Evolutionary conservation across 345 rosid species (phyloP).

Genomic region (Boechera retrofracta): DNA sequence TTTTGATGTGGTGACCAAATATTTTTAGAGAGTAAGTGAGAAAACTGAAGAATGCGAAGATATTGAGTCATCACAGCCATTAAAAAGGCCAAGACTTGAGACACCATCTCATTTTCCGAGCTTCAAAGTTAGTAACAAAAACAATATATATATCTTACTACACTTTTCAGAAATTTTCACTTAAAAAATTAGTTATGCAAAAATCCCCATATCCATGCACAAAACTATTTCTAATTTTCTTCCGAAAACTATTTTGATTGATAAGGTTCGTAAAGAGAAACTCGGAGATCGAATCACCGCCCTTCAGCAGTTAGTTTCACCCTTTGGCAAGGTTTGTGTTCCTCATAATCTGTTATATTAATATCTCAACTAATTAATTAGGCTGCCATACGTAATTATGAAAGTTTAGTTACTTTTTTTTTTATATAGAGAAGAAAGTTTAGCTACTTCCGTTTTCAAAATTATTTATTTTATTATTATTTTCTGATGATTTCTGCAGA

Average conservation of each 20-base stretch:
- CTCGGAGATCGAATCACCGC: slow-evolving; percentile 97
- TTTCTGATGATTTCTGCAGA: slow-evolving; percentile 55
- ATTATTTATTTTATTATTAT: background rate
- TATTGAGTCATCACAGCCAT: slow-evolving; percentile 43
- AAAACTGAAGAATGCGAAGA: slow-evolving; percentile 47
- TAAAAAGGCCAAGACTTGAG: slow-evolving; percentile 71
- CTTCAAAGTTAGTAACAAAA: slow-evolving; percentile 64
- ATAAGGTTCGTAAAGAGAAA: slow-evolving; percentile 91
- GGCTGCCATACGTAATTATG: background rate
- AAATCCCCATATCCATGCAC: background rate
- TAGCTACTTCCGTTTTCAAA: background rate
- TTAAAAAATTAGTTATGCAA: background rate
- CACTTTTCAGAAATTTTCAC: background rate
- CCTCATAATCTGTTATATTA: slow-evolving; percentile 23
- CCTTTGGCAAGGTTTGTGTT: slow-evolving; percentile 85
- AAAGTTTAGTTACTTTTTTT: background rate
- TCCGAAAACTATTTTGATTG: background rate
- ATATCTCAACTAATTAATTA: background rate
- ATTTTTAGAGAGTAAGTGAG: slow-evolving; percentile 47
- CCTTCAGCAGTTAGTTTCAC: slow-evolving; percentile 94
- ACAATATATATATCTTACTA: background rate
- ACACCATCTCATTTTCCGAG: slow-evolving; percentile 76
- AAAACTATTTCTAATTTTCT: background rate
- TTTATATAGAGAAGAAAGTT: no score
- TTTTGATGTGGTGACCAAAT: slow-evolving; percentile 37